These are phyloP conservation scores for Ophiostoma piceae DNA, from an alignment of 2,329 filamentous ascomycete species.

Conservation along the genomic window DNA sequence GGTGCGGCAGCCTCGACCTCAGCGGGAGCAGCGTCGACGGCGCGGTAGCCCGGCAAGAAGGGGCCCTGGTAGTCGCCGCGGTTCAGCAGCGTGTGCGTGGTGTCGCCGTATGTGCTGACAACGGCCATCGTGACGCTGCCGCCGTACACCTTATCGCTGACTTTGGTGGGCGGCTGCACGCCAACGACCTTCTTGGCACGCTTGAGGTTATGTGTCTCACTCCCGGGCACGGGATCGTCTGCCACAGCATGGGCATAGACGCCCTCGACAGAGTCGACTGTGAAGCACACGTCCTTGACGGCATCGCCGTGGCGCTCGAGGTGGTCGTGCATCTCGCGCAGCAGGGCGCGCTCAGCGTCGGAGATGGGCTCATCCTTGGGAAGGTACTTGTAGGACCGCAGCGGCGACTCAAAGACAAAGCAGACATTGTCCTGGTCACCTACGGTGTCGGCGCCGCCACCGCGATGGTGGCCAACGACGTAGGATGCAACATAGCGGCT, in stretches of 20 bases:
- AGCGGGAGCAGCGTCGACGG: conserved; percentile 49
- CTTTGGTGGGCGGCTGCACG: conserved; percentile 54
- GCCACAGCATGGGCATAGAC: conserved; percentile 71
- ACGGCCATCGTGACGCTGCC: conserved; percentile 69
- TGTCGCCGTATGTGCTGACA: conserved; percentile 90
- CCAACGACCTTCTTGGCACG: conserved; percentile 33
- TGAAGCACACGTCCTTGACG: conserved; percentile 92
- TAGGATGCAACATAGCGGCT: conserved; percentile 76
- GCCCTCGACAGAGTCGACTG: conserved; percentile 80
- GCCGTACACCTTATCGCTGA: conserved; percentile 57
- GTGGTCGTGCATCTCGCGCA: conserved; percentile 74
- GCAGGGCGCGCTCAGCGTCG: conserved; percentile 56
- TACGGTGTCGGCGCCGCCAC: conserved; percentile 19
- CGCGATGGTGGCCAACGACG: conserved; percentile 63
- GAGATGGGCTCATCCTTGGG: conserved; percentile 57
- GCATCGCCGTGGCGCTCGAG: conserved; percentile 85
- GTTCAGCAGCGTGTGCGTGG: conserved; percentile 85
- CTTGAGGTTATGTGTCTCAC: neutral
- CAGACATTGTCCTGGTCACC: conserved; percentile 51
- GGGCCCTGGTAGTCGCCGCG: conserved; percentile 62
- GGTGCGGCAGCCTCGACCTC: conserved; percentile 39
- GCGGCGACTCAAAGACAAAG: conserved; percentile 78
- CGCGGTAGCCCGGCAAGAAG: conserved; percentile 79
- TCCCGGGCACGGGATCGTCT: conserved; percentile 44
- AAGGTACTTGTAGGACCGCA: conserved; percentile 57